These are phyloP conservation scores for Entoloma clypeatum DNA, from an alignment of 1,284 basidiomycete species.

Conservation along the genomic window DNA sequence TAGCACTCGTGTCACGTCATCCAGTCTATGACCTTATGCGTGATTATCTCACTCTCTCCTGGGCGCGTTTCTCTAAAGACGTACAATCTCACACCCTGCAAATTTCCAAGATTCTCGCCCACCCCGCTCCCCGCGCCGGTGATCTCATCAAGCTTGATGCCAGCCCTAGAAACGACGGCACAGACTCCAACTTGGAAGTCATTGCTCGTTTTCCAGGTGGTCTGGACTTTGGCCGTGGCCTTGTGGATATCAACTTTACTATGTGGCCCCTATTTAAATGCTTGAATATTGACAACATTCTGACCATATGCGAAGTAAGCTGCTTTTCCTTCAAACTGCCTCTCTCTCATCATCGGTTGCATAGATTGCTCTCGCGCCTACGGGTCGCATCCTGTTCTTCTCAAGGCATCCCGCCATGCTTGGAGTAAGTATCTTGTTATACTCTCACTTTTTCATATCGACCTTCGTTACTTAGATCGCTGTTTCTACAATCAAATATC, in stretches of 20 bases:
- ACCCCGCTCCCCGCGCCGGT: conserved; percentile 82
- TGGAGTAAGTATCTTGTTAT: conserved; percentile 44
- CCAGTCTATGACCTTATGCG: conserved; percentile 92
- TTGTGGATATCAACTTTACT: conserved; percentile 88
- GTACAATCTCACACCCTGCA: conserved; percentile 84
- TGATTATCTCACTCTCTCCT: conserved; percentile 88
- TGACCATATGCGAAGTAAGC: conserved; percentile 87
- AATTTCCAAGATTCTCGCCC: conserved; percentile 79
- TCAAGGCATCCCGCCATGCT: conserved; percentile 91
- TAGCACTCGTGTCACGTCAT: conserved; percentile 84
- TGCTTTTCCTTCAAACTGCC: background rate
- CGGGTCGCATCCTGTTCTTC: conserved; percentile 87
- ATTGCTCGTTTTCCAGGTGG: conserved; percentile 83
- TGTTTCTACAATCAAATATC: conserved; percentile 85
- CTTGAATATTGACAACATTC: conserved; percentile 89
- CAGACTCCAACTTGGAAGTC: conserved; percentile 73
- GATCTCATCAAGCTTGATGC: conserved; percentile 82
- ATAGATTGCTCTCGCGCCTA: conserved; percentile 88
- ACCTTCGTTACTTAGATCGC: conserved; percentile 52
- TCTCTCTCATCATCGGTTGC: conserved; percentile 1
- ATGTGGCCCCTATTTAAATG: conserved; percentile 98
- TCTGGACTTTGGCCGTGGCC: conserved; percentile 76
- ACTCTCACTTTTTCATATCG: conserved; percentile 2
- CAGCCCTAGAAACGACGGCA: conserved; percentile 49
- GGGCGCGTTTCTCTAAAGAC: conserved; percentile 91